Conservation (phyloP, 768 basidiomycete species). For the Ephemerocybe angulata region DNA sequence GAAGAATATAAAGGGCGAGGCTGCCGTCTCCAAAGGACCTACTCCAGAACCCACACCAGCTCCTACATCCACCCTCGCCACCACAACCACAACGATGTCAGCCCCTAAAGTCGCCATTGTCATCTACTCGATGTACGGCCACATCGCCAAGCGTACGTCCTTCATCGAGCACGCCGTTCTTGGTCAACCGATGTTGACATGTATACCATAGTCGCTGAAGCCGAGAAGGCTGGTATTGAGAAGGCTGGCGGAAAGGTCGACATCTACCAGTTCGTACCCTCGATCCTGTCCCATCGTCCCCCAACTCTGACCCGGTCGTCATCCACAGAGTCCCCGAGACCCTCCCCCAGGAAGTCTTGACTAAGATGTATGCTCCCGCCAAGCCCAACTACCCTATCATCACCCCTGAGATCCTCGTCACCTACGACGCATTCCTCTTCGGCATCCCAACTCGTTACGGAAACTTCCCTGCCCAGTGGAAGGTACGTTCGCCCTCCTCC, state of each 20-base stretch:
- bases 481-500: constrained; percentile 14
- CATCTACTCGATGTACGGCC: constrained; percentile 74
- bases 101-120: constrained; percentile 63
- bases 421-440: constrained; percentile 63
- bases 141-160: constrained; percentile 65
- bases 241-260: constrained; percentile 45
- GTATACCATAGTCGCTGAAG: constrained; percentile 52
- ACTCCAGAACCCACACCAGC: constrained; percentile 1
- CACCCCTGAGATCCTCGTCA: constrained; percentile 42
- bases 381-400: constrained; percentile 60
- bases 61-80: not conserved
- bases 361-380: constrained; percentile 56
- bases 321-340: constrained; percentile 69
- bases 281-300: not conserved
- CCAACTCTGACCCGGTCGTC: not conserved
- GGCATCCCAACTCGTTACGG: constrained; percentile 75
- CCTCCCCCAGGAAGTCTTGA: constrained; percentile 56
- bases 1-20: constrained; percentile 28
- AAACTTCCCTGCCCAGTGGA: constrained; percentile 65
- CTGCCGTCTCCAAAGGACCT: constrained; percentile 1
- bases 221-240: constrained; percentile 45
- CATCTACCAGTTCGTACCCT: constrained; percentile 50
- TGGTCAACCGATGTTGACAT: constrained; percentile 1
- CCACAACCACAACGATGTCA: constrained; percentile 25
- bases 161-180: too few species aligned